Base-by-base conservation (phyloP, 2,329 filamentous ascomycete species). In the Penicillium sp. region DNA sequence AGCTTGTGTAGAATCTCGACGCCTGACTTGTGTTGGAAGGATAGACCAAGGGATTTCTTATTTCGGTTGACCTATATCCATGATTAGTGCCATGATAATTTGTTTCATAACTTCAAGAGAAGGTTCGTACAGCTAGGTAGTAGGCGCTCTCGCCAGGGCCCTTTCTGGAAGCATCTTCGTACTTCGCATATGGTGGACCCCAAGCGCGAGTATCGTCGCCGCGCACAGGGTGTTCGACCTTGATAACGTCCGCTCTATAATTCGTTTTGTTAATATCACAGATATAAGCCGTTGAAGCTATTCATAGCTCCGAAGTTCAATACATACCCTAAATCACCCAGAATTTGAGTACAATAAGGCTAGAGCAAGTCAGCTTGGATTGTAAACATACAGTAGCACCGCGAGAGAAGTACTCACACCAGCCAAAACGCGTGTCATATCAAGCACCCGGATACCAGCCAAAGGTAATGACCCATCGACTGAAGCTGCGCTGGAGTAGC, bases 271-370 rank as follows among this genome's bases (percentile, higher is more conserved):
- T 25, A 21, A 43, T 19, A 51, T 15, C 1, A 21, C 6, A 7
- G 2, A 13, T 31, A 39, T 9, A 13, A 54, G 25, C 12, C 15
- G 36, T 45, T 41, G 19, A 15, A 44, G 42, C 44, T 39, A 15
- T 29, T n/a, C 19, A 49, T 39, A 39, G 51, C 51, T 19, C 17
- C 47, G 49, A 52, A 19, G 35, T 29, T 49, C 38, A 19, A 17
- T 4, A 66, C 86, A 74, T 86, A 96, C 93, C 94, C 94, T 67
- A 99, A 83, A 76, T 99, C 94, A 56, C 93, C 94, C 10, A 99
- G 79, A 53, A 99, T 97, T 75, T 99, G 94, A 38, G 94, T 97
- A 69, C 92, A 97, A 72, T 97, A 97, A 64, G 94, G 94, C 91
- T 97, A 69, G 15, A 56, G 31, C 51, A 59, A 35, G 45, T 66